A percentile compares a stretch with the other conserved stretches of the same genome.
phyloP scores from a whole-genome alignment of 768 basidiomycete genomes.

The Auricularia heimuer region DNA sequence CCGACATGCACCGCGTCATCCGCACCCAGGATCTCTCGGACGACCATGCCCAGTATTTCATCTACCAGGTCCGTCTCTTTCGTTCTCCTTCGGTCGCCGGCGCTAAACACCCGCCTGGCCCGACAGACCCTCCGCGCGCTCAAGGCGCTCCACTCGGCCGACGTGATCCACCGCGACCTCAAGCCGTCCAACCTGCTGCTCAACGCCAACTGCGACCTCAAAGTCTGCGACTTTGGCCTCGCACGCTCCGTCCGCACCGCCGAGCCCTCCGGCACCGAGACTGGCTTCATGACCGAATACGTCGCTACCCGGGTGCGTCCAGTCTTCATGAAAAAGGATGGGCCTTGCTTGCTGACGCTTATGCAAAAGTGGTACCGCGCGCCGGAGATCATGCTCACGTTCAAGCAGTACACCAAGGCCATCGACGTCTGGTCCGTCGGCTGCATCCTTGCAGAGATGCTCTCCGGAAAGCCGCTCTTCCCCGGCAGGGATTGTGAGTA shows the following conservation, averaged over 20 bases:
- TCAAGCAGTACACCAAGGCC: slow-evolving; percentile 70
- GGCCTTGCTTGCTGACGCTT: too few relatives aligned
- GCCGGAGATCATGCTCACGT: slow-evolving; percentile 98
- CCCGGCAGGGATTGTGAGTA: slow-evolving; percentile 66
- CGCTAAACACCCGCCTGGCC: slow-evolving; percentile 19
- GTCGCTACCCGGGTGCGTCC: slow-evolving; percentile 16
- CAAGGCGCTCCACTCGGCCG: slow-evolving; percentile 92
- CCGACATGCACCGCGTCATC: slow-evolving; percentile 95
- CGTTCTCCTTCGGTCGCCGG: slow-evolving; percentile 56
- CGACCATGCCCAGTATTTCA: slow-evolving; percentile 58
- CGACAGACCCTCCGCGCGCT: slow-evolving; percentile 86
- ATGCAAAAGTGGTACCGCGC: slow-evolving; percentile 75
- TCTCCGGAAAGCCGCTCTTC: slow-evolving; percentile 94
- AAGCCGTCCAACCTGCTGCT: slow-evolving; percentile 96
- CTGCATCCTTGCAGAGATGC: slow-evolving; percentile 90
- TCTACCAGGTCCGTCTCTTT: slow-evolving; percentile 20
- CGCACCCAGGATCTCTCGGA: slow-evolving; percentile 90
- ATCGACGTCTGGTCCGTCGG: slow-evolving; percentile 85
- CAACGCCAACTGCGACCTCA: slow-evolving; percentile 94
- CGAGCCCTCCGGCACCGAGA: slow-evolving; percentile 75
- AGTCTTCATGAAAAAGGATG: too few relatives aligned
- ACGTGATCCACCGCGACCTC: slow-evolving; percentile 93
- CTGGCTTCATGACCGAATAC: slow-evolving; percentile 73
- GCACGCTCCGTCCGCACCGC: slow-evolving; percentile 84
- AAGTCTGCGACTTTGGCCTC: slow-evolving; percentile 92